Evolutionary conservation across 257 asterid species (phyloP).

Genomic region (Fraxinus cuspidata): DNA sequence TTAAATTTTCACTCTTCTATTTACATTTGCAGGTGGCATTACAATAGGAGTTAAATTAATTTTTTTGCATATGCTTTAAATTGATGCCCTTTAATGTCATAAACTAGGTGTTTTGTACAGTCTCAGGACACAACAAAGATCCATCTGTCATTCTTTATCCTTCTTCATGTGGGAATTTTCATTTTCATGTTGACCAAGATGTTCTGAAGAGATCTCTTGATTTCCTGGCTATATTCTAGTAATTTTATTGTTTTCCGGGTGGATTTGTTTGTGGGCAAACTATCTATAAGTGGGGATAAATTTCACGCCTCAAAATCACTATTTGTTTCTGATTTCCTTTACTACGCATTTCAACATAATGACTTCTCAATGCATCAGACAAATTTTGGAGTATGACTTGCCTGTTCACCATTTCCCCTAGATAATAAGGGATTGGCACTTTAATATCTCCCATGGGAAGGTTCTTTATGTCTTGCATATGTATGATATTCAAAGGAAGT

Average conservation of each 20-base stretch:
- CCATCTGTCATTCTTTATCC: neutral
- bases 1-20: neutral
- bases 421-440: neutral
- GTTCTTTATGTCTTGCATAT: slow-evolving; percentile 12
- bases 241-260: neutral
- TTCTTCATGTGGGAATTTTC: neutral
- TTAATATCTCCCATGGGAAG: slow-evolving; percentile 20
- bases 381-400: neutral
- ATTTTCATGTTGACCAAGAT: neutral
- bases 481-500: neutral
- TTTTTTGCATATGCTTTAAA: neutral
- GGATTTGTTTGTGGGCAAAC: neutral
- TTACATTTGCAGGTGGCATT: neutral
- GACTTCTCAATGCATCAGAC: slow-evolving; percentile 3
- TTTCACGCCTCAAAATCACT: neutral
- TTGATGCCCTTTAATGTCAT: neutral
- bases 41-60: neutral
- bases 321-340: neutral
- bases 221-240: neutral
- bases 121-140: neutral
- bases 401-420: slow-evolving; percentile 12
- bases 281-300: neutral
- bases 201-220: neutral
- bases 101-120: neutral
- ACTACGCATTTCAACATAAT: neutral